phyloP scores from a whole-genome alignment of 2,329 filamentous ascomycete species.

The Cladosporium colombiae region DNA sequence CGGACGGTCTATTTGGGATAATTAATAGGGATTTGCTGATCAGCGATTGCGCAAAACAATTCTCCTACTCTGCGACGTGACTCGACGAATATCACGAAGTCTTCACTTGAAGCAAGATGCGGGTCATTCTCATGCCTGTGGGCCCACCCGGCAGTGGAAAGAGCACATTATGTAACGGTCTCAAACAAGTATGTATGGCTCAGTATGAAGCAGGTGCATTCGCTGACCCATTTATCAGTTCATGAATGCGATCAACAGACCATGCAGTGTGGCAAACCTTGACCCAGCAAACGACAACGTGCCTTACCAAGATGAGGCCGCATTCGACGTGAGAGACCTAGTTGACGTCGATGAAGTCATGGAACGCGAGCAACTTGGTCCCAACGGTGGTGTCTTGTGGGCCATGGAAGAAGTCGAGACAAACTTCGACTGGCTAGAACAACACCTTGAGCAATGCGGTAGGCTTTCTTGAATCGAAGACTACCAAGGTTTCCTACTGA shows the following conservation, averaged over 20 bases:
- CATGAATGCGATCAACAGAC: slow-evolving; percentile 89
- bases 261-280: slow-evolving; percentile 93
- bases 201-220: neutral
- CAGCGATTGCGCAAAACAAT: neutral
- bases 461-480: neutral
- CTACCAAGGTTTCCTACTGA: neutral
- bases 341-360: slow-evolving; percentile 94
- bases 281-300: slow-evolving; percentile 96
- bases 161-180: slow-evolving; percentile 97
- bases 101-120: neutral
- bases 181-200: slow-evolving; percentile 67
- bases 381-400: slow-evolving; percentile 90
- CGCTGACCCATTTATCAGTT: slow-evolving; percentile 50
- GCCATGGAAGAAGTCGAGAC: slow-evolving; percentile 93
- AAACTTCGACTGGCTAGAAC: slow-evolving; percentile 89
- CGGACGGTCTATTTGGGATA: neutral
- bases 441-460: slow-evolving; percentile 66
- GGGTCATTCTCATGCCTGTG: slow-evolving; percentile 33
- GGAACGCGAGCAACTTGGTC: slow-evolving; percentile 84
- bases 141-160: slow-evolving; percentile 96
- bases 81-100: neutral
- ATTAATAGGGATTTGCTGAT: neutral
- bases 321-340: slow-evolving; percentile 85
- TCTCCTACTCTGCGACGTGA: neutral
- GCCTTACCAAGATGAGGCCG: slow-evolving; percentile 70